phyloP scores from a whole-genome alignment of 768 basidiomycete genomes.

The Lactarius quietus region DNA sequence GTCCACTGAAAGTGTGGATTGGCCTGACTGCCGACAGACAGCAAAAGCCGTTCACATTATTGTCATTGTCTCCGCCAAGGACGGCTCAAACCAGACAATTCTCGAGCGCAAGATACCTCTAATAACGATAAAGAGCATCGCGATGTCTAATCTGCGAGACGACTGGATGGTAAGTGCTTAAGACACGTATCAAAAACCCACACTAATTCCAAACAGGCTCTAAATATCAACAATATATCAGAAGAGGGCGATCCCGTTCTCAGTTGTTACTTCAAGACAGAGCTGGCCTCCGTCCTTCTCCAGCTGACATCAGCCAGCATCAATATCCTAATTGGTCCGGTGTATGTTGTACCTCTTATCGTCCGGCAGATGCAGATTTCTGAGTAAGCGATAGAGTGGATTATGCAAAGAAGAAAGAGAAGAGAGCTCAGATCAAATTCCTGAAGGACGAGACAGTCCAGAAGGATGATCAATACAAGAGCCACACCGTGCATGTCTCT shows the following conservation, averaged over 20 bases:
- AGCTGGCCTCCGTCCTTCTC: conserved; percentile 78
- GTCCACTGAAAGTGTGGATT: neutral
- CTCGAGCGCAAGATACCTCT: conserved; percentile 89
- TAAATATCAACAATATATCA: conserved; percentile 67
- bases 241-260: conserved; percentile 96
- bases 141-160: conserved; percentile 85
- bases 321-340: conserved; percentile 67
- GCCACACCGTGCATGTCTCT: conserved; percentile 81
- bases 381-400: conserved; percentile 55
- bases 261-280: conserved; percentile 93
- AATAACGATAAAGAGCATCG: conserved; percentile 80
- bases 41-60: conserved; percentile 82
- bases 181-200: neutral
- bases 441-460: conserved; percentile 82
- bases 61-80: conserved; percentile 49
- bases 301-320: conserved; percentile 76
- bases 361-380: neutral
- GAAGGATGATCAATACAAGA: conserved; percentile 88
- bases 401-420: conserved; percentile 97
- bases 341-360: conserved; percentile 47
- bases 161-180: conserved; percentile 80
- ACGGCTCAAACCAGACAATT: conserved; percentile 53
- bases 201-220: conserved; percentile 44
- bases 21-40: conserved; percentile 47
- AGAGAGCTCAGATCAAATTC: conserved; percentile 81